Base-by-base conservation (phyloP, 345 rosid species). In the Salix koriyanagi region DNA sequence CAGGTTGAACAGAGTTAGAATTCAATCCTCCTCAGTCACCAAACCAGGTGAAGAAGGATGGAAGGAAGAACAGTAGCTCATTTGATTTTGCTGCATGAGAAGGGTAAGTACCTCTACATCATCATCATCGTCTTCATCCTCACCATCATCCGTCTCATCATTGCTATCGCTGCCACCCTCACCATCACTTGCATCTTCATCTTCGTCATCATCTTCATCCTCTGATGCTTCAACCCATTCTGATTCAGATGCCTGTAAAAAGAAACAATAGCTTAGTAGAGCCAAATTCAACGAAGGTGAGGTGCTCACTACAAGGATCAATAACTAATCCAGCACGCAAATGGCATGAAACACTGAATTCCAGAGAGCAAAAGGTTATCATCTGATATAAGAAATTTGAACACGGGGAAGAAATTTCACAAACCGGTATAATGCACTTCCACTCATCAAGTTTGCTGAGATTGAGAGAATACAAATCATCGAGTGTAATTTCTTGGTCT, bases 391-490 rank as follows among this genome's bases (percentile, higher is more conserved):
- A 71, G 7, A 28, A 58, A 65, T 32, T 61, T 23, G 19, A 76
- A 61, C 65, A 19, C 66, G 60, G 62, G 79, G 82, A 19, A 71
- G 80, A 73, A 83, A 46, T 79, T 18, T 54, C 67, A 89, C 97
- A 80, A 86, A 95, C 99, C 97, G 85, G 92, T 79, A 93, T 90
- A 79, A 95, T 88, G 86, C 97, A 93, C 85, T 95, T 95, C 97
- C 99, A 95, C 79, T 95, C 99, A 5, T 95, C 99, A 71, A 91
- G 99, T 85, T 95, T 95, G 89, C 96, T 90, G 77, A 95, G 96
- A 85, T 93, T 95, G 76, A 93, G 99, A 41, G 93, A 91, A 83
- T 89, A 91, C 84, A 95, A 76, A 85, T 95, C 99, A 74, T 93
- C 99, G 81, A 93, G 97, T 23, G 96, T 90, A 81, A 95, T 81